These are phyloP conservation scores for Trametes coccinea DNA, from an alignment of 768 basidiomycete genomes.

Conservation along the genomic window DNA sequence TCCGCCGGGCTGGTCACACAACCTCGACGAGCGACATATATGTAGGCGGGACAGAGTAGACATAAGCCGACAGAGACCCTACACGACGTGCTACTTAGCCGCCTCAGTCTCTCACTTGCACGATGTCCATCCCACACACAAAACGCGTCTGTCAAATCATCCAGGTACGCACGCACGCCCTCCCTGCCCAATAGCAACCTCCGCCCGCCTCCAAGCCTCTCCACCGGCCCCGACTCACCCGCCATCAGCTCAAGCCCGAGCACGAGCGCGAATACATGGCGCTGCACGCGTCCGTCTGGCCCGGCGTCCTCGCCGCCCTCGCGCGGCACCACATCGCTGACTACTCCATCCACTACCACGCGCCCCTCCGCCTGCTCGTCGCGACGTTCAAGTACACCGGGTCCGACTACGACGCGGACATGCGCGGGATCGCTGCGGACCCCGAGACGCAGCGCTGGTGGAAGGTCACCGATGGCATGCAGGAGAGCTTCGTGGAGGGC, in stretches of 20 bases:
- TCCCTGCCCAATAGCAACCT: background rate
- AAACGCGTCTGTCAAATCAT: slow-evolving; percentile 75
- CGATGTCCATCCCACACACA: slow-evolving; percentile 34
- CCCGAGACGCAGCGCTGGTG: slow-evolving; percentile 77
- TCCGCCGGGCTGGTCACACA: slow-evolving; percentile 14
- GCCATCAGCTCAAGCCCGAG: slow-evolving; percentile 52
- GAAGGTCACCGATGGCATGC: slow-evolving; percentile 75
- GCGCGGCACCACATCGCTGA: slow-evolving; percentile 64
- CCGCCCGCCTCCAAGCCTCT: background rate
- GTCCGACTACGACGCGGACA: slow-evolving; percentile 61
- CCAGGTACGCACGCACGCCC: slow-evolving; percentile 44
- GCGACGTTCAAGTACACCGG: slow-evolving; percentile 81
- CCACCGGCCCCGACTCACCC: background rate
- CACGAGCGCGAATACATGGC: slow-evolving; percentile 51
- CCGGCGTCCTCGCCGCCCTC: slow-evolving; percentile 63
- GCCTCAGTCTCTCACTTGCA: background rate
- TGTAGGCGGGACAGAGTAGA: too few species aligned
- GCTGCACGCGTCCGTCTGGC: slow-evolving; percentile 69
- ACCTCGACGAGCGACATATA: background rate
- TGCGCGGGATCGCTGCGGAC: slow-evolving; percentile 63
- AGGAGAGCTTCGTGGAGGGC: slow-evolving; percentile 70
- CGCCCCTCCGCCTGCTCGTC: slow-evolving; percentile 63
- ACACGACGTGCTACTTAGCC: too few species aligned
- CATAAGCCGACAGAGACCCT: too few species aligned
- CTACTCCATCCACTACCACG: slow-evolving; percentile 75